A percentile compares a stretch with the other conserved stretches of the same genome.
phyloP scores from a whole-genome alignment of 2,329 filamentous ascomycete species.

The Fusarium hainanense region DNA sequence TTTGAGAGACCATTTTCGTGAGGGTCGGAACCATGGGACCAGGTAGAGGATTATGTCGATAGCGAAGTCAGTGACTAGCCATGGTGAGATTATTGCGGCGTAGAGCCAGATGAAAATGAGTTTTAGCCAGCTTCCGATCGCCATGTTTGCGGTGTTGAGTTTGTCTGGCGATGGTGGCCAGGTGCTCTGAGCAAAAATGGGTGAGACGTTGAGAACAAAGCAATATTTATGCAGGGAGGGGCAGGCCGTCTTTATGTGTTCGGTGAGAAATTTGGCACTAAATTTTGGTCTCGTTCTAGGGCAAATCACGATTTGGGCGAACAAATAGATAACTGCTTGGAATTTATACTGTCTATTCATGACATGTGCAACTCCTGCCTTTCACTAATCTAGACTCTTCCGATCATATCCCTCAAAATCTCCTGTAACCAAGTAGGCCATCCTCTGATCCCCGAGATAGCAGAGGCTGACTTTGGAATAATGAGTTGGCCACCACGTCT shows the following conservation, averaged over 20 bases:
- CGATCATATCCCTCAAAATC: slow-evolving; percentile 46
- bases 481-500: slow-evolving; percentile 59
- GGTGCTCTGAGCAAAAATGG: not conserved
- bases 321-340: too few relatives aligned
- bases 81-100: slow-evolving; percentile 13
- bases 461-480: slow-evolving; percentile 49
- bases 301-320: too few relatives aligned
- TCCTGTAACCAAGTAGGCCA: slow-evolving; percentile 55
- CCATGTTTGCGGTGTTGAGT: not conserved
- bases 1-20: slow-evolving; percentile 20
- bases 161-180: not conserved
- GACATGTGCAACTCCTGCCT: too few relatives aligned
- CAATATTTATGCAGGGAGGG: not conserved
- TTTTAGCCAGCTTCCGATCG: not conserved
- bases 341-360: too few relatives aligned
- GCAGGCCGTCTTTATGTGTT: not conserved
- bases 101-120: not conserved
- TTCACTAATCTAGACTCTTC: too few relatives aligned
- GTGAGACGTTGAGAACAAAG: not conserved
- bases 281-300: too few relatives aligned
- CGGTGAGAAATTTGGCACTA: not conserved
- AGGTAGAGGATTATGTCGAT: slow-evolving; percentile 29
- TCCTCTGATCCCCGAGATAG: slow-evolving; percentile 52
- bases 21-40: slow-evolving; percentile 22
- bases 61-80: slow-evolving; percentile 27